Percentiles rank a stretch among this genome's conserved stretches.
Conservation (phyloP, 1,284 basidiomycete species). For the Porogramme epimiltina region DNA sequence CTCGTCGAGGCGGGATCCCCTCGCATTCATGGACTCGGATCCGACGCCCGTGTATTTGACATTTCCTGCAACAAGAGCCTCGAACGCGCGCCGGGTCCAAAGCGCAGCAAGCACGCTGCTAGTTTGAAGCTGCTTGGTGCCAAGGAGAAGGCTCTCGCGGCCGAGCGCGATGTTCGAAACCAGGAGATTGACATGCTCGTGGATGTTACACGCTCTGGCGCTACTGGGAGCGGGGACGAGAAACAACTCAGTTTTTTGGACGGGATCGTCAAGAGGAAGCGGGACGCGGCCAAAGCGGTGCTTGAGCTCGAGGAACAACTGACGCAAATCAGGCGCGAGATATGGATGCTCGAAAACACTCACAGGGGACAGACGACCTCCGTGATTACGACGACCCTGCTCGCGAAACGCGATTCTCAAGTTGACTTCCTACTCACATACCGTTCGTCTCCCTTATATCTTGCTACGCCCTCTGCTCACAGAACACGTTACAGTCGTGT, state of each 20-base stretch:
- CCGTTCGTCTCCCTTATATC: conserved; percentile 36
- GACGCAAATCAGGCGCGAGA: conserved; percentile 34
- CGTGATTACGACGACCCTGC: conserved; percentile 41
- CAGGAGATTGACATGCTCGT: conserved; percentile 43
- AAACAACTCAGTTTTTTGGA: conserved; percentile 37
- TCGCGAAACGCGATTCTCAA: conserved; percentile 35
- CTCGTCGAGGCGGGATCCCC: conserved; percentile 50
- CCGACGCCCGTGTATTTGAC: conserved; percentile 47
- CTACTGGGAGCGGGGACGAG: neutral
- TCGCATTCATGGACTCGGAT: conserved; percentile 48
- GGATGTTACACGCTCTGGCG: conserved; percentile 46
- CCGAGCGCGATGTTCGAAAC: conserved; percentile 39
- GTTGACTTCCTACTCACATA: conserved; percentile 55
- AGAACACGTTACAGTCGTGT: conserved; percentile 39
- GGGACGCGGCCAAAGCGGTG: conserved; percentile 39
- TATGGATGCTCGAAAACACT: conserved; percentile 15
- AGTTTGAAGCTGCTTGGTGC: conserved; percentile 39
- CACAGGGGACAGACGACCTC: conserved; percentile 40
- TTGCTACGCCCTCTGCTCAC: neutral
- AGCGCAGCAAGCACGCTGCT: conserved; percentile 21
- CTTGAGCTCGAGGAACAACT: conserved; percentile 44
- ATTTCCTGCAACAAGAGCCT: conserved; percentile 42
- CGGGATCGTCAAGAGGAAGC: conserved; percentile 41
- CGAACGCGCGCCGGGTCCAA: neutral
- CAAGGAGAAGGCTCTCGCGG: conserved; percentile 38